These are phyloP conservation scores for Aspergillus felis DNA, from an alignment of 2,329 filamentous ascomycete genomes.

Conservation along the genomic window DNA sequence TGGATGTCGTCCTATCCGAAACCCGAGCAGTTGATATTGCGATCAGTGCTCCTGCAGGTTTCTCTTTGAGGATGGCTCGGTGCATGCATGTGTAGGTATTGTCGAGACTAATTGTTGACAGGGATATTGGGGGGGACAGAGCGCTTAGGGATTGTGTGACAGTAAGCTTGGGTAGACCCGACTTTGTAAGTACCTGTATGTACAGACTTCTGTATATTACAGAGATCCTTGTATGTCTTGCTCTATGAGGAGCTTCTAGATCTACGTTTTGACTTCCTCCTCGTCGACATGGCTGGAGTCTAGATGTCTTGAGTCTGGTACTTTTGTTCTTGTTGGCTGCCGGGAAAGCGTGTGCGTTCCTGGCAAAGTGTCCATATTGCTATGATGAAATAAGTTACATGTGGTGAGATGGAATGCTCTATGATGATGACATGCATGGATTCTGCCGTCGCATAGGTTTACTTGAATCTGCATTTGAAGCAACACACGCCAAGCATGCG, in stretches of 20 bases:
- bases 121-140: background rate
- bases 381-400: too few relatives aligned
- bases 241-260: background rate
- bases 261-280: background rate
- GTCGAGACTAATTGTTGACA: background rate
- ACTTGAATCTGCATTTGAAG: background rate
- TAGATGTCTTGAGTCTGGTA: background rate
- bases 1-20: background rate
- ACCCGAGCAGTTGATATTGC: background rate
- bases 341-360: background rate
- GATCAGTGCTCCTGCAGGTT: background rate
- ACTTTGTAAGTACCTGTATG: background rate
- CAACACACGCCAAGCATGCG: background rate
- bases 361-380: background rate
- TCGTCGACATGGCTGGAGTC: background rate
- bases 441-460: background rate
- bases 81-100: background rate
- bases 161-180: background rate
- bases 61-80: background rate
- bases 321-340: background rate
- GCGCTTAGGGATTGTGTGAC: background rate
- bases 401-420: background rate
- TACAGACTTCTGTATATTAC: background rate
- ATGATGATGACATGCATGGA: background rate
- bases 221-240: background rate